These are phyloP conservation scores for Samsoniella hepiali DNA, from an alignment of 2,329 filamentous ascomycete genomes.

Conservation along the genomic window DNA sequence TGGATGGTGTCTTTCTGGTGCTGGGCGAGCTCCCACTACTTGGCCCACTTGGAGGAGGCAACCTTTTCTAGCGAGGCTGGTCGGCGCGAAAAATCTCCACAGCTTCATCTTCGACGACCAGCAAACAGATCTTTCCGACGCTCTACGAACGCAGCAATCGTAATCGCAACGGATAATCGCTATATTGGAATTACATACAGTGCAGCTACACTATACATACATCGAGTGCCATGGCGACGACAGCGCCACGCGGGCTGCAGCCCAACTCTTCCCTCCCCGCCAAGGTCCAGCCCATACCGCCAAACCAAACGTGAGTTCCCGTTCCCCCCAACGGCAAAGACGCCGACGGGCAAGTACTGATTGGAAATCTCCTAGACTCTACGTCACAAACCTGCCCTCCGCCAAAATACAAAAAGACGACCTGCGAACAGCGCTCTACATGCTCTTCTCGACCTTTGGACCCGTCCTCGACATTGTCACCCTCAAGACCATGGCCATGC, in stretches of 20 bases:
- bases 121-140: conserved; percentile 37
- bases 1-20: not conserved
- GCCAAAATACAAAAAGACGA: conserved; percentile 89
- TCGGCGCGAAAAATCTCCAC: conserved; percentile 15
- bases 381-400: conserved; percentile 79
- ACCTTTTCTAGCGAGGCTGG: conserved; percentile 11
- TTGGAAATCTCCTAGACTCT: conserved; percentile 57
- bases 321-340: not conserved
- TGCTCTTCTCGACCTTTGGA: conserved; percentile 91
- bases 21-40: not conserved
- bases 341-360: not conserved
- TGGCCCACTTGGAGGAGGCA: conserved; percentile 9
- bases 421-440: conserved; percentile 82
- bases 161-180: not conserved
- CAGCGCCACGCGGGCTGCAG: conserved; percentile 39
- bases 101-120: conserved; percentile 8
- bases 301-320: conserved; percentile 73
- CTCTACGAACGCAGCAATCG: conserved; percentile 22
- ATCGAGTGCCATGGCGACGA: conserved; percentile 26
- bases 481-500: conserved; percentile 86
- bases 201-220: not conserved
- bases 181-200: not conserved
- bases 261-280: conserved; percentile 43
- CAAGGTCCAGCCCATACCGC: conserved; percentile 56
- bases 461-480: conserved; percentile 89